These are phyloP conservation scores for Spergularia bocconei DNA, from an alignment of 148 eudicot species.

Conservation along the genomic window DNA sequence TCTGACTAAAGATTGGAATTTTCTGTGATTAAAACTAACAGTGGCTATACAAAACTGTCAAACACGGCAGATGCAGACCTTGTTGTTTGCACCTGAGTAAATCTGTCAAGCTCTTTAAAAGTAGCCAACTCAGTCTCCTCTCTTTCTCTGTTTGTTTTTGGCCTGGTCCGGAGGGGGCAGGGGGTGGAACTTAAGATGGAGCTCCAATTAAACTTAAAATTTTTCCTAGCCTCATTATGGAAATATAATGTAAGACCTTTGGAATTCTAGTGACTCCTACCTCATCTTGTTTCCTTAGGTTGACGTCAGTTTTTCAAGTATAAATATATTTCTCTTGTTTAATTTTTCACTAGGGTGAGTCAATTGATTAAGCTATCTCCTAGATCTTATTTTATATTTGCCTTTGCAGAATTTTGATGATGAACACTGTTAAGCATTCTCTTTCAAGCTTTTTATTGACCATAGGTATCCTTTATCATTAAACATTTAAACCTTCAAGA, in stretches of 20 bases:
- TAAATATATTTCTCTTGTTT: not conserved
- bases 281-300: not conserved
- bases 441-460: too few species aligned
- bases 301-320: not conserved
- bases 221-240: not conserved
- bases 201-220: not conserved
- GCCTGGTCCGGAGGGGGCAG: not conserved
- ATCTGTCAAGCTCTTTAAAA: not conserved
- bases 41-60: too few species aligned
- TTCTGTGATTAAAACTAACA: too few species aligned
- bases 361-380: too few species aligned
- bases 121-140: not conserved
- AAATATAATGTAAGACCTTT: too few species aligned
- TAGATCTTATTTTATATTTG: too few species aligned
- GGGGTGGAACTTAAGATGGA: not conserved
- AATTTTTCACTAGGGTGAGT: not conserved
- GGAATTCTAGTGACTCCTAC: too few species aligned
- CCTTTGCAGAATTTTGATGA: too few species aligned
- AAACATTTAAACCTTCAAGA: too few species aligned
- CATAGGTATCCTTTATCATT: too few species aligned
- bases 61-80: not conserved
- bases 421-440: too few species aligned
- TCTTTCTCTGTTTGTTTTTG: not conserved
- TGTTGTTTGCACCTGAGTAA: not conserved
- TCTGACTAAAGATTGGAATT: too few species aligned